These are phyloP conservation scores for Erodium chrysanthum DNA, from an alignment of 441 rosid genomes.

Conservation along the genomic window DNA sequence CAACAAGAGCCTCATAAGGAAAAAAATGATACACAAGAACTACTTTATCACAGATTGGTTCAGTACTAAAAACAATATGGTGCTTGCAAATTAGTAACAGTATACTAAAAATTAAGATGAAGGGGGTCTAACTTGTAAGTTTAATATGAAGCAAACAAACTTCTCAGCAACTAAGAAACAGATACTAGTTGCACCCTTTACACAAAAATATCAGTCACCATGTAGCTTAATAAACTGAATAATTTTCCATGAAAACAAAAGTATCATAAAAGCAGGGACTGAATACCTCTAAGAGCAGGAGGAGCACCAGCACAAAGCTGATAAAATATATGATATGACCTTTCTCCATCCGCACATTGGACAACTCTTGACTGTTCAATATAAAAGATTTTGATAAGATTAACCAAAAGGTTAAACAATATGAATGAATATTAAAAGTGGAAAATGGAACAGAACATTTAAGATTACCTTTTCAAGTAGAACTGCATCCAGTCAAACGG, in stretches of 20 bases:
- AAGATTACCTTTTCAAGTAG: constrained; percentile 86
- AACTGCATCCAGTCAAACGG: constrained; percentile 44
- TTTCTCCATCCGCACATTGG: constrained; percentile 91
- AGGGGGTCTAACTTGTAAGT: too few species aligned
- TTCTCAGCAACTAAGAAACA: too few species aligned
- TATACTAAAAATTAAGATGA: too few species aligned
- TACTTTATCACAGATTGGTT: too few species aligned
- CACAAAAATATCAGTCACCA: neutral
- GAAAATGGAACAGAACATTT: constrained; percentile 14
- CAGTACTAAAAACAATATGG: too few species aligned
- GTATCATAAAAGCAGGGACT: constrained; percentile 7
- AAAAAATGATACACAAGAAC: too few species aligned
- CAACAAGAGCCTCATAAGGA: too few species aligned
- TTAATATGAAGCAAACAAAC: too few species aligned
- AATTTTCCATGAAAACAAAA: constrained; percentile 7
- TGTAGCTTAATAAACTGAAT: constrained; percentile 9
- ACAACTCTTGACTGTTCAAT: constrained; percentile 91
- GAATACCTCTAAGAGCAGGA: constrained; percentile 55
- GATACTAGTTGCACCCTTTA: neutral
- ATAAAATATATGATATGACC: constrained; percentile 98
- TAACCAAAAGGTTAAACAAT: constrained; percentile 1
- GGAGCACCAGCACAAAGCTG: constrained; percentile 98
- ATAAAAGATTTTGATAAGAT: constrained; percentile 20
- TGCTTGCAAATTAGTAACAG: too few species aligned
- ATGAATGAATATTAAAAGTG: constrained; percentile 1